Conservation (phyloP, 768 basidiomycete species). For the Candolleomyces aberdarensis region DNA sequence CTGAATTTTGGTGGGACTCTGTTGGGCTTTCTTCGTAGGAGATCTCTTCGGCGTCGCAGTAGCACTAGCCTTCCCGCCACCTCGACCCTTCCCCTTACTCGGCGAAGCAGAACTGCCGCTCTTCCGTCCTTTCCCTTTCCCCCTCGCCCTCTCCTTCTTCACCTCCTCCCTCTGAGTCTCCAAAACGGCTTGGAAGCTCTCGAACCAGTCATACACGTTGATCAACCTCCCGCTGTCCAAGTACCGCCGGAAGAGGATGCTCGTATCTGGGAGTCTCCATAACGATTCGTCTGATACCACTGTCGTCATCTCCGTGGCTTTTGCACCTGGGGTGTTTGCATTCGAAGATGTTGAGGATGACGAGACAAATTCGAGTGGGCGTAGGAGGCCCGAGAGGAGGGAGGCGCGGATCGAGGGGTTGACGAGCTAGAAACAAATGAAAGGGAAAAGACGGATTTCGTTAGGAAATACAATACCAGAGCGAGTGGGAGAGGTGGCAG, state of each 20-base stretch:
- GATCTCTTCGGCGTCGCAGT: conserved; percentile 2
- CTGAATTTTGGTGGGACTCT: conserved; percentile 11
- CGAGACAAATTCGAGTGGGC: conserved; percentile 49
- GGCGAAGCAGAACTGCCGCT: not conserved
- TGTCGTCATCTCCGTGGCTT: not conserved
- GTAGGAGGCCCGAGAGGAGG: conserved; percentile 56
- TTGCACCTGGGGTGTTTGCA: not conserved
- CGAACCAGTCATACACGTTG: conserved; percentile 88
- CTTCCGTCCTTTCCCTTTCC: conserved; percentile 9
- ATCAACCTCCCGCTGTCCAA: conserved; percentile 78
- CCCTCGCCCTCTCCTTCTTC: not conserved
- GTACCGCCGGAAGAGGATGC: conserved; percentile 74
- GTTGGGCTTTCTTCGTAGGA: conserved; percentile 6
- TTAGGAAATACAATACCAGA: not conserved
- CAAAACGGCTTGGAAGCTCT: conserved; percentile 66
- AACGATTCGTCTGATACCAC: conserved; percentile 21
- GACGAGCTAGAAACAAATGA: conserved; percentile 42
- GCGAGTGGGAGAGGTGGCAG: not conserved
- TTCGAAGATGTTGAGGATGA: not conserved
- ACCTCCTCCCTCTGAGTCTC: conserved; percentile 49
- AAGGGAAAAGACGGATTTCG: too few species aligned
- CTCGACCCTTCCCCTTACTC: not conserved
- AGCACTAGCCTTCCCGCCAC: not conserved
- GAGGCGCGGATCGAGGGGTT: conserved; percentile 69
- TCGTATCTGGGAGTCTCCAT: conserved; percentile 67